Conservation (phyloP, 257 asterid species). For the Gardenia jasminoides region DNA sequence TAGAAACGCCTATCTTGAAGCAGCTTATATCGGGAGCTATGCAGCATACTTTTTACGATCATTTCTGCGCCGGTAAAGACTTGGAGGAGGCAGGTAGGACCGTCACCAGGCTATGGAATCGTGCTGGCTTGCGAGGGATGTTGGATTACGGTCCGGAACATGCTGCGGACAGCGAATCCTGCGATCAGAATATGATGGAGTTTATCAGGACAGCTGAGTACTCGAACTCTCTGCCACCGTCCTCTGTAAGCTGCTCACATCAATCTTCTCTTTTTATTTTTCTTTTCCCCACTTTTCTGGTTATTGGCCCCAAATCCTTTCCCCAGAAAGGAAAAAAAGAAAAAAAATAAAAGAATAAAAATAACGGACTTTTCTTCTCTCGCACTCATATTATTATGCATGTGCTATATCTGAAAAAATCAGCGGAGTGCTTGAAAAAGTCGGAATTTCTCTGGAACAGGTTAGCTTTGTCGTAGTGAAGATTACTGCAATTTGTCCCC, state of each 20-base stretch:
- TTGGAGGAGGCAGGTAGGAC: conserved; percentile 45
- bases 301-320: background rate
- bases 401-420: background rate
- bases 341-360: too few species aligned
- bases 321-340: too few species aligned
- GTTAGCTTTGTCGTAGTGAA: conserved; percentile 84
- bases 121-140: conserved; percentile 59
- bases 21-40: conserved; percentile 31
- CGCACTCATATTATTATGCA: background rate
- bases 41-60: conserved; percentile 53
- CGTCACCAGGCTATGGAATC: conserved; percentile 34
- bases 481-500: conserved; percentile 73
- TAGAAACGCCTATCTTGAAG: conserved; percentile 37
- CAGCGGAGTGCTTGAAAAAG: background rate
- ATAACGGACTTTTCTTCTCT: too few species aligned
- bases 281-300: too few species aligned
- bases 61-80: conserved; percentile 75
- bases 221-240: conserved; percentile 28
- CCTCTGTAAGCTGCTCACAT: conserved; percentile 39
- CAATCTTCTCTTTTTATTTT: background rate
- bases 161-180: conserved; percentile 50
- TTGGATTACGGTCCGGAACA: conserved; percentile 84
- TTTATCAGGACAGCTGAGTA: conserved; percentile 50
- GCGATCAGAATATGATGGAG: conserved; percentile 50
- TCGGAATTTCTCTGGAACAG: conserved; percentile 29